Percentiles rank a stretch among this genome's conserved stretches.
phyloP scores from a whole-genome alignment of 2,329 filamentous ascomycete species.

The Alternaria rosae region DNA sequence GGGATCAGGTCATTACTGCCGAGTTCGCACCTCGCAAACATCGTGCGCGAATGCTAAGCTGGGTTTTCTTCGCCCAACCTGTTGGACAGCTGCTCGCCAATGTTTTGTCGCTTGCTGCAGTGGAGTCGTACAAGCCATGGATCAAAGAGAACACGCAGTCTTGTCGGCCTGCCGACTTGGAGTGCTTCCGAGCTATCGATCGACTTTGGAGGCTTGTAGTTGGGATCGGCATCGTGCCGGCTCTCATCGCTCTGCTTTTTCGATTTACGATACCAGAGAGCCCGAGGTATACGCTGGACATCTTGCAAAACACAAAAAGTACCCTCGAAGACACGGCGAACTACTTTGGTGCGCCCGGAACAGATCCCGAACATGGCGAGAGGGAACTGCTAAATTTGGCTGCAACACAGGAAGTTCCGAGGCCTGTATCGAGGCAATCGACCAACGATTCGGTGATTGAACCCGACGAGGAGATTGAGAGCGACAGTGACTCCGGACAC shows the following conservation, averaged over 20 bases:
- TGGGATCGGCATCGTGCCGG: conserved; percentile 51
- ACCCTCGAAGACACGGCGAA: conserved; percentile 46
- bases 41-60: conserved; percentile 52
- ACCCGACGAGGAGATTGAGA: conserved; percentile 34
- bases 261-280: conserved; percentile 53
- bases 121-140: conserved; percentile 35
- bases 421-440: conserved; percentile 20
- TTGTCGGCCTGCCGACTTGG: conserved; percentile 26
- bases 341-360: conserved; percentile 38
- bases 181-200: conserved; percentile 46
- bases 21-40: conserved; percentile 50
- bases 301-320: conserved; percentile 44
- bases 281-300: conserved; percentile 51
- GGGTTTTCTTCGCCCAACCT: conserved; percentile 54
- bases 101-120: conserved; percentile 38
- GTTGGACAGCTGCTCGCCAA: conserved; percentile 49
- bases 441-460: conserved; percentile 36
- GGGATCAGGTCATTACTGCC: conserved; percentile 40
- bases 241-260: conserved; percentile 39
- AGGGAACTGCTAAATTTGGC: conserved; percentile 37
- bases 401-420: not conserved
- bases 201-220: conserved; percentile 51
- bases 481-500: conserved; percentile 36
- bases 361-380: conserved; percentile 34
- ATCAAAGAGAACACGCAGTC: conserved; percentile 26